Conservation (phyloP, 2,329 filamentous ascomycete genomes). For the Cytospora piceicola region DNA sequence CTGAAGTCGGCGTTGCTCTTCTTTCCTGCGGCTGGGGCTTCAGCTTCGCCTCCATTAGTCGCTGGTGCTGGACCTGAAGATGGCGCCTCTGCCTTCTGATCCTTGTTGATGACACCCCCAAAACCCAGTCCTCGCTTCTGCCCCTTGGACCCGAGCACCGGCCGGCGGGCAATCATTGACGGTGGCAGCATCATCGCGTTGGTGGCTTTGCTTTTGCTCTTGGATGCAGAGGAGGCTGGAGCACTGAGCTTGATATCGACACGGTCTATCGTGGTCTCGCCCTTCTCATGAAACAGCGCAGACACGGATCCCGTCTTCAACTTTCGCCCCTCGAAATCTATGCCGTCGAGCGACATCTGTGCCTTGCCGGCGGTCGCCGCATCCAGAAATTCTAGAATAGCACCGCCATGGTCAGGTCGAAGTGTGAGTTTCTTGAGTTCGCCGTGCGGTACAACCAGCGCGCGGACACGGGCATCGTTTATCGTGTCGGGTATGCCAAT, state of each 20-base stretch:
- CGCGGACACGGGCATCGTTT: slow-evolving; percentile 80
- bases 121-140: slow-evolving; percentile 41
- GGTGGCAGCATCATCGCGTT: slow-evolving; percentile 50
- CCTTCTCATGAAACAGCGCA: slow-evolving; percentile 58
- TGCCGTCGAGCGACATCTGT: slow-evolving; percentile 60
- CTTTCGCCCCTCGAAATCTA: slow-evolving; percentile 57
- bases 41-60: slow-evolving; percentile 26
- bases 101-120: slow-evolving; percentile 33
- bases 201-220: slow-evolving; percentile 38
- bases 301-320: slow-evolving; percentile 59
- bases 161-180: slow-evolving; percentile 46
- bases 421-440: slow-evolving; percentile 75
- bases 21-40: slow-evolving; percentile 37
- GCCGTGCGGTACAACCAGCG: slow-evolving; percentile 72
- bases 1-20: slow-evolving; percentile 65
- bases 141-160: slow-evolving; percentile 36
- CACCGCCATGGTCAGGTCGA: slow-evolving; percentile 80
- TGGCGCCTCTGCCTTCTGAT: slow-evolving; percentile 30
- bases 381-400: slow-evolving; percentile 80
- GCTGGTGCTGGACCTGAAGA: slow-evolving; percentile 19
- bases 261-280: slow-evolving; percentile 48
- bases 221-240: slow-evolving; percentile 35
- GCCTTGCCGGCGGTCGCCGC: slow-evolving; percentile 74
- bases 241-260: slow-evolving; percentile 43
- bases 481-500: slow-evolving; percentile 90